Conservation (phyloP, 2,329 filamentous ascomycete genomes). For the Didymella lethalis region DNA sequence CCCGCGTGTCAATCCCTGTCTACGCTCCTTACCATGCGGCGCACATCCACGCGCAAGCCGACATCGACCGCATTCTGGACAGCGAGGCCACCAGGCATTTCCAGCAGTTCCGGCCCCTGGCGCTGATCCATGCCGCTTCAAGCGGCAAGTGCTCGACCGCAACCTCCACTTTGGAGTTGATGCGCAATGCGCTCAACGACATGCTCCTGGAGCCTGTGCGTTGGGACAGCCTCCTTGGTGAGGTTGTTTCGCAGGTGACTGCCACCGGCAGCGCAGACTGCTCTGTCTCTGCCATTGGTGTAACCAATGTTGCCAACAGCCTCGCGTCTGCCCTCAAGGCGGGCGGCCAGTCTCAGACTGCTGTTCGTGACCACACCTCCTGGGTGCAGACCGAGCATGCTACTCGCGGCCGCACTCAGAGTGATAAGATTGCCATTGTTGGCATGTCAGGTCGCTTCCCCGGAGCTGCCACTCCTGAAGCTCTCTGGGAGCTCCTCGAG, state of each 20-base stretch:
- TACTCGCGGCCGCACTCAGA: conserved; percentile 56
- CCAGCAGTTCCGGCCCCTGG: conserved; percentile 52
- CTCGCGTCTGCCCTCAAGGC: conserved; percentile 63
- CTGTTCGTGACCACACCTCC: conserved; percentile 54
- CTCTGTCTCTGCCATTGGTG: conserved; percentile 59
- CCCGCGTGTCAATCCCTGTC: conserved; percentile 62
- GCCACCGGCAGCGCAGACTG: conserved; percentile 51
- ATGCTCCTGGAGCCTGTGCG: conserved; percentile 58
- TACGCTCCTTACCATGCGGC: conserved; percentile 67
- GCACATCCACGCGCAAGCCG: conserved; percentile 61
- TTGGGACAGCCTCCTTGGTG: conserved; percentile 59
- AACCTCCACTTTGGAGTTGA: conserved; percentile 56
- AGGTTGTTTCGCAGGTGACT: conserved; percentile 58
- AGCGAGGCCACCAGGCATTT: conserved; percentile 52
- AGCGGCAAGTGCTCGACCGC: conserved; percentile 57
- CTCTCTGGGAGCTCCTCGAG: conserved; percentile 77
- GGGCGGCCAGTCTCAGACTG: conserved; percentile 56
- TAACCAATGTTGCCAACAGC: conserved; percentile 63
- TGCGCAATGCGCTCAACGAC: conserved; percentile 54
- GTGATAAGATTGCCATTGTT: conserved; percentile 82
- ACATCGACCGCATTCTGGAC: conserved; percentile 61
- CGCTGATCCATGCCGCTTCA: conserved; percentile 57
- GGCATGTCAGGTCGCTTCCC: conserved; percentile 83
- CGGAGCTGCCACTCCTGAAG: conserved; percentile 73
- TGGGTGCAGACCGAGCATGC: conserved; percentile 50